Percentiles rank a stretch among this genome's conserved stretches.
Conservation (phyloP, 2,329 filamentous ascomycete genomes). For the Nigrospora sphaerica region DNA sequence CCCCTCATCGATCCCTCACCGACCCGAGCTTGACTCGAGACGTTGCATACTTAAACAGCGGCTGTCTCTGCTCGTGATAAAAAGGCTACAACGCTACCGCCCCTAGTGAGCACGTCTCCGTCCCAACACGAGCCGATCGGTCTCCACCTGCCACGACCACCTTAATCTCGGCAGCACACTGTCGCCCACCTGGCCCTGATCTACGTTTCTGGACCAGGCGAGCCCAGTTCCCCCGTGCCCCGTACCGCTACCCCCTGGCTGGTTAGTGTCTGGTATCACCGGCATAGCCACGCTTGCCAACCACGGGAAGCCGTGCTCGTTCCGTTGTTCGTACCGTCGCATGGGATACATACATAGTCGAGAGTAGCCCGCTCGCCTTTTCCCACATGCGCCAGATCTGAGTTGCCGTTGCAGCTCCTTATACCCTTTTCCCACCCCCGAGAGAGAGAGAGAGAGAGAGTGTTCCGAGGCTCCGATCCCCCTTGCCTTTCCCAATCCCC, state of each 20-base stretch:
- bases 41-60: no score
- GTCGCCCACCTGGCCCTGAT: conserved; percentile 2
- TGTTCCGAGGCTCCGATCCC: no score
- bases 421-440: neutral
- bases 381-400: neutral
- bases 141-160: conserved; percentile 1
- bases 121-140: neutral
- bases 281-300: conserved; percentile 1
- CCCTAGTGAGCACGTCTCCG: no score
- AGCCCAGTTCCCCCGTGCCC: no score
- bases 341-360: neutral
- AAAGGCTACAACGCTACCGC: no score
- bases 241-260: no score
- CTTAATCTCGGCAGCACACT: conserved; percentile 3
- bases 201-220: conserved; percentile 6
- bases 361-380: neutral
- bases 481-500: no score
- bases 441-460: neutral
- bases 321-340: neutral
- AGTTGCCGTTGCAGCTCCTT: neutral
- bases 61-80: no score
- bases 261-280: neutral
- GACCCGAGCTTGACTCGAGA: no score
- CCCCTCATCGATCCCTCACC: no score
- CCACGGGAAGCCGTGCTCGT: neutral